Base-by-base conservation (phyloP, 2,329 filamentous ascomycete species). In the Stachybotrys echinatus region DNA sequence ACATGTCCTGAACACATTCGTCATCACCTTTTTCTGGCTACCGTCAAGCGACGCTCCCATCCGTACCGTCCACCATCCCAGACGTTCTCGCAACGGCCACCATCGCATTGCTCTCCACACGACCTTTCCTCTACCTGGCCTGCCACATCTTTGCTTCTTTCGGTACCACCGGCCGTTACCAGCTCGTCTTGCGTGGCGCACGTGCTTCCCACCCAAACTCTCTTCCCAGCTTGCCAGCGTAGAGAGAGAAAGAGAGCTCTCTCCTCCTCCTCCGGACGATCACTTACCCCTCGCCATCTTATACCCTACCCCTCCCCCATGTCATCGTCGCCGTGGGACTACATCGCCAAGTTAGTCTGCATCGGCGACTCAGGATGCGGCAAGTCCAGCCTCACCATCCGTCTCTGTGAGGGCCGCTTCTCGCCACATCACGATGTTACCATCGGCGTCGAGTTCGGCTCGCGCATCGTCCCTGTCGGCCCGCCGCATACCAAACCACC, bases 341-440 rank as follows among this genome's bases (percentile, higher is more conserved):
- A 95, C 76, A 99, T 97, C 67, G 92, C 92, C 70, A 99, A 99
- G 74, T 89, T 99, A 62, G 92, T 97, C 65, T 95, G 90, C 74
- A 91, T 99, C 64, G 94, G 94, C 69, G 94, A 97, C 75, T 94
- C 88, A 43, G 94, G 92, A 66, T 95, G 90, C 66, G 94, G 94
- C 64, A 99, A 99, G 77, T 95, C 90, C 54, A 83, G 89, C 71
- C 83, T 96, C 60, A 96, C 92, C 50, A 92, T 96, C 67, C 89
- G 92, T 55, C 88, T 97, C 55, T 96, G 92, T 75, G 92, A 96
- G 79, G 92, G 92, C 61, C 89, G 92, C 68, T 96, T 97, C 77
- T 90, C 89, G 49, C 83, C 88, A 49, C 88, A 94, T 67, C 92
- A 96, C 79, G 92, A 96, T 77, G 92, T 96, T 58, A 97, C 92